Evolutionary conservation across 176 grass and related monocot genomes (phyloP), one percentile per base, ranked within the genome.

Genomic region (Eleusine coracana): DNA sequence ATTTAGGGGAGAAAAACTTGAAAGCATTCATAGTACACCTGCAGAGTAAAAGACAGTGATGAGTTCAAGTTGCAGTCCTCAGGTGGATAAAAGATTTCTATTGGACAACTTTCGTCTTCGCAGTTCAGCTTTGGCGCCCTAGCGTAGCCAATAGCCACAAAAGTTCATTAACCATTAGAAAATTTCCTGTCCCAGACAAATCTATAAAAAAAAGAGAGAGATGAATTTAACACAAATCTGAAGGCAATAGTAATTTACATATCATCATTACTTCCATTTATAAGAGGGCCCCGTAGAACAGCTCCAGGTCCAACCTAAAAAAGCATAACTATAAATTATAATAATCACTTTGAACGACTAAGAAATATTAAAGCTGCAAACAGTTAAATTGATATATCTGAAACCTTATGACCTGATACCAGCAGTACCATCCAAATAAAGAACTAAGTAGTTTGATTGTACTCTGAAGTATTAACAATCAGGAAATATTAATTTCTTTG

Each of bases 41-140:
- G 96, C 75, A 98, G 91, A 76, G 96, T 98, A 85, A 98, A 98
- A 79, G 96, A 90, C 14, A 98, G 74, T 46, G 96, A 98, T 46
- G 96, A 83, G 80, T 98, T 98, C 74, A 98, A 83, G 85, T 95
- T 98, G 83, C 96, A 98, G 85, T 95, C 96, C 82, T 98, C 96
- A 51, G 96, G 96, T 68, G 96, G 96, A 84, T 95, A 90, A 80
- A 95, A 89, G 52, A 92, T 93, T 86, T 98, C 96, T 61, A 82
- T 51, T 58, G 92, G 96, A 78, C 96, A 98, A 82, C 81, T 87
- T 80, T 98, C 88, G 77, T 87, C 80, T 92, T 91, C 89, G 54
- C 96, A 98, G 40, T 95, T 95, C 76, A 98, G 61, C 87, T 79
- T 98, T 68, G 96, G 96, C 68, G 92, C 86, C 92, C 96, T 98